Base-by-base conservation (phyloP, 768 basidiomycete genomes). In the Agrocybe chaxingu region DNA sequence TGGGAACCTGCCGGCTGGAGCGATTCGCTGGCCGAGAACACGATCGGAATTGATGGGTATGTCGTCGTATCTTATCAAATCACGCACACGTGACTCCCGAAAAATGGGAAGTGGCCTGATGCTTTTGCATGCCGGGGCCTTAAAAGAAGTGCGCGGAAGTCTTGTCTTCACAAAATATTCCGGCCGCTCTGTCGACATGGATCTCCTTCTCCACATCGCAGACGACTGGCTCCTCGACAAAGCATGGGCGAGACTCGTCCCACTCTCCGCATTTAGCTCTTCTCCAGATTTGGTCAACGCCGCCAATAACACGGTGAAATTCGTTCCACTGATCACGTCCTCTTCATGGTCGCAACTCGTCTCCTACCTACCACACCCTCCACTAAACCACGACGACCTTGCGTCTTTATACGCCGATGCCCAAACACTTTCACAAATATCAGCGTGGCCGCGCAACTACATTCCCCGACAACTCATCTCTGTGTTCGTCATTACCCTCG, bases 381-480 rank as follows among this genome's bases (percentile, higher is more conserved):
- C 79, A 4, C 61, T 83, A 9, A 61, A 70, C 35, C 54, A 66
- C 18, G 66, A 73, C n/a, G 56, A 71, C 39, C 50, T 72, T 36
- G 62, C 66, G 24, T 65, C 63, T 31, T 47, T 65, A 36, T 65
- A 61, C 53, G 53, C 57, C 42, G 47, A 63, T 19, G 59, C 69
- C 46, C 53, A 62, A 33, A 55, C 65, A 30, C 56, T 72, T 42
- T 54, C 66, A 47, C 62, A 74, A 39, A 60, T 78, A 35, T 90
- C 89, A 3, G 89, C 88, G 35, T 93, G 92, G 92, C 82, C 92
- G 0, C 80, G 94, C 36, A 86, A 93, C 58, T 85, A 90, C 61
- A 59, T 94, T 7, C 86, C 80, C 3, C 81, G 94, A 36, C 93
- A 96, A 63, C 47, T 88, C 3, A 16, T 87, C 30, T 94, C 93